Evolutionary conservation across 1,284 basidiomycete species (phyloP).

Genomic region (Ceratobasidium sp.): DNA sequence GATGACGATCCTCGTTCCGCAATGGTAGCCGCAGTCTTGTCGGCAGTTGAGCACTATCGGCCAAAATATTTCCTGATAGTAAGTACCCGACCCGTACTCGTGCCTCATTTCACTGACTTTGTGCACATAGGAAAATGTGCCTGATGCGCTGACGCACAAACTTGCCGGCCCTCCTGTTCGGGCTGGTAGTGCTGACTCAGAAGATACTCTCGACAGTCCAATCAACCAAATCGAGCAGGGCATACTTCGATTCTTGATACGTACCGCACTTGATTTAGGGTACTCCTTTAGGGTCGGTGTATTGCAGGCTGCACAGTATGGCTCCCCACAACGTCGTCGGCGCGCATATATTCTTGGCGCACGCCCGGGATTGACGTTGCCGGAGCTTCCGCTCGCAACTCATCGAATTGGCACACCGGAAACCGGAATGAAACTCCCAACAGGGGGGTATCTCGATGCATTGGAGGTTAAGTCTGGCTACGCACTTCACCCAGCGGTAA

Average conservation of each 20-base stretch:
- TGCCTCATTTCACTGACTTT: background rate
- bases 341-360: constrained; percentile 76
- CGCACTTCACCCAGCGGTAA: constrained; percentile 4
- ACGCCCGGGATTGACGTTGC: constrained; percentile 59
- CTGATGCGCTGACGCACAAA: constrained; percentile 13
- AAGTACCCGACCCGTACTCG: background rate
- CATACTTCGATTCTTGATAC: constrained; percentile 68
- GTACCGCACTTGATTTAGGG: constrained; percentile 67
- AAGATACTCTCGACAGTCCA: background rate
- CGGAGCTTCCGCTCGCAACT: constrained; percentile 70
- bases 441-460: constrained; percentile 15
- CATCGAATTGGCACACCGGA: constrained; percentile 62
- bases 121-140: constrained; percentile 33
- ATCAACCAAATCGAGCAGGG: constrained; percentile 61
- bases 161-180: background rate
- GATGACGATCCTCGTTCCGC: constrained; percentile 63
- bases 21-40: constrained; percentile 63
- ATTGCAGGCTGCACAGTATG: constrained; percentile 75
- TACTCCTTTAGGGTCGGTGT: constrained; percentile 71
- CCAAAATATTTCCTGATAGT: constrained; percentile 63
- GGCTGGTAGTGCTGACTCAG: constrained; percentile 5
- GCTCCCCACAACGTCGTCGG: constrained; percentile 70
- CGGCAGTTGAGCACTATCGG: constrained; percentile 66
- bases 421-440: constrained; percentile 26
- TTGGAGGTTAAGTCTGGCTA: background rate